These are phyloP conservation scores for Tuber borchii DNA, from an alignment of 495 filamentous ascomycete genomes.

Conservation along the genomic window DNA sequence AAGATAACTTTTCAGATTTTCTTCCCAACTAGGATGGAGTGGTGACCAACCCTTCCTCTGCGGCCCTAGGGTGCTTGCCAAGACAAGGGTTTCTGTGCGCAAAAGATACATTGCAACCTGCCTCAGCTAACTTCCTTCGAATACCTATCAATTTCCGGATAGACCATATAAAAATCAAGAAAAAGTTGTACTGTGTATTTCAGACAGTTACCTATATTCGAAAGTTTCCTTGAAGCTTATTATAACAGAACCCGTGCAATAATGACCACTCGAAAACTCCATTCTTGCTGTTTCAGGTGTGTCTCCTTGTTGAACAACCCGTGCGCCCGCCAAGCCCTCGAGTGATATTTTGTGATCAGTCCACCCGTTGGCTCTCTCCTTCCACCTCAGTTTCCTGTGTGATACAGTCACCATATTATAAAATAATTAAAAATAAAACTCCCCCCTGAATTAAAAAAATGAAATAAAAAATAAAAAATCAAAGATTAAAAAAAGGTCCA, in stretches of 20 bases:
- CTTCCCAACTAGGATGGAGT: background rate
- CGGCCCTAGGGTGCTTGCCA: background rate
- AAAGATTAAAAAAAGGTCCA: background rate
- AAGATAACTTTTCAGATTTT: background rate
- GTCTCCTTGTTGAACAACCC: background rate
- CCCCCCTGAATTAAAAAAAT: background rate
- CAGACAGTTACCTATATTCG: background rate
- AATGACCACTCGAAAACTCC: background rate
- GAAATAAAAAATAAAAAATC: background rate
- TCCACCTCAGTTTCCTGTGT: background rate
- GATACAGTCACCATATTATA: background rate
- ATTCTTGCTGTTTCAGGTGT: background rate
- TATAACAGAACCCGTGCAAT: background rate
- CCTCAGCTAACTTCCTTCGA: background rate
- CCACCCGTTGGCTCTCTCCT: background rate
- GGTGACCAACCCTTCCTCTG: background rate
- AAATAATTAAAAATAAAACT: background rate
- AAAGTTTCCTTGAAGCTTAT: background rate
- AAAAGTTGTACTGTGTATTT: background rate
- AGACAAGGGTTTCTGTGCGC: background rate
- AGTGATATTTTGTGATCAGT: background rate
- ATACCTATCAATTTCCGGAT: background rate
- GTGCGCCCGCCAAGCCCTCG: background rate
- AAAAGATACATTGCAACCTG: background rate
- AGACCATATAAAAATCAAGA: background rate